Evolutionary conservation across 2,329 filamentous ascomycete genomes (phyloP).

Genomic region (Byssochlamys sp.): DNA sequence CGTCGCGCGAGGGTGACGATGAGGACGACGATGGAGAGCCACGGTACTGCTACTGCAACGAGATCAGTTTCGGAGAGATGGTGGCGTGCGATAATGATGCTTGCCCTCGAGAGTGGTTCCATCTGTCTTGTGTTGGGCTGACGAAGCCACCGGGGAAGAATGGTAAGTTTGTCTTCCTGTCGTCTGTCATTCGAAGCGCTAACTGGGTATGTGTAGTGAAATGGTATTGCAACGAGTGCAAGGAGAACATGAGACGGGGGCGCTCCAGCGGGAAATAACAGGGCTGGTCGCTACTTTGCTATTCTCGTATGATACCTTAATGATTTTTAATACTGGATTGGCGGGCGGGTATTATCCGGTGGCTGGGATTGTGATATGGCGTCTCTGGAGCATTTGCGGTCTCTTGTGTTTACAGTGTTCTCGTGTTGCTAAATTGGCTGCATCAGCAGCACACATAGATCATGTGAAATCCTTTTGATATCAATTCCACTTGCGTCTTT

Average conservation of each 20-base stretch:
- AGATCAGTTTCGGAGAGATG: constrained; percentile 75
- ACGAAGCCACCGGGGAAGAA: constrained; percentile 68
- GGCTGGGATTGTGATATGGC: background rate
- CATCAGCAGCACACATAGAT: background rate
- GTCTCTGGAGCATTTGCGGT: background rate
- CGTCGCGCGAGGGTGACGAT: constrained; percentile 44
- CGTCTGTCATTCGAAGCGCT: constrained; percentile 3
- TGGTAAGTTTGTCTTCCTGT: constrained; percentile 41
- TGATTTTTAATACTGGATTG: background rate
- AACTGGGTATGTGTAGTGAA: constrained; percentile 47
- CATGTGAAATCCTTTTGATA: background rate
- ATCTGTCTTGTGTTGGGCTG: constrained; percentile 69
- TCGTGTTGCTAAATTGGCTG: background rate
- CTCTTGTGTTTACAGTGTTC: background rate
- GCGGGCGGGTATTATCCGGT: background rate
- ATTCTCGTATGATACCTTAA: background rate
- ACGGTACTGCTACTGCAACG: constrained; percentile 69
- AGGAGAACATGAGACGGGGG: constrained; percentile 51
- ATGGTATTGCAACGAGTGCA: constrained; percentile 76
- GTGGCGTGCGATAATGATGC: constrained; percentile 67
- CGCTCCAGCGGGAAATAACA: constrained; percentile 14
- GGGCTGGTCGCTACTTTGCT: background rate
- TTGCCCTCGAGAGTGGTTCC: constrained; percentile 72
- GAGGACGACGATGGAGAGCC: constrained; percentile 61
- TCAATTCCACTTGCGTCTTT: background rate